Evolutionary conservation across 192 early-diverging fungal species (phyloP), one percentile per base, ranked within the genome.

Genomic region (Backusella luteola): DNA sequence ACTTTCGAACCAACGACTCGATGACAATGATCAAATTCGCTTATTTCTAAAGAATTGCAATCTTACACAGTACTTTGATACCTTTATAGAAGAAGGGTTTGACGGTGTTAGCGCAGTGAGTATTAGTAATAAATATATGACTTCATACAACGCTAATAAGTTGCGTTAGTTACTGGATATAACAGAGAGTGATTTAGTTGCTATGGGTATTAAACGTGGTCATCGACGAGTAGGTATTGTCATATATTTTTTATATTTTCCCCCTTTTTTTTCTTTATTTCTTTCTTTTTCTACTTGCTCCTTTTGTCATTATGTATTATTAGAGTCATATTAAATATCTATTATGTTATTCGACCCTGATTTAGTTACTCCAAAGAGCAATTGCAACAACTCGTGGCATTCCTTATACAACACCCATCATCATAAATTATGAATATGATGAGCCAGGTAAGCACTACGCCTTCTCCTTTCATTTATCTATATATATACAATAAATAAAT

Each of bases 21-120:
- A 69, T 26, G 77, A 63, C 21, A 29, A 26, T 21, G 67, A 74
- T 38, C 72, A 75, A 36, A 69, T 79, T 5, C 17, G 42, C 29
- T 70, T 56, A 46, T 77, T 81, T 23, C 35, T 73, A 17, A 26
- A 6, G 14, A 77, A 68, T 63, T 82, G 53, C 66, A 74, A 77
- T 66, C 59, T 84, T 34, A 12, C 34, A 17, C 78, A 82, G 32
- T 84, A 84, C 69, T 79, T 41, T 66, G 78, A 84, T 29, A 34
- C 59, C 19, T 78, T 84, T 38, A 70, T 82, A 19, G 72, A 71
- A 6, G 84, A 84, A 79, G 84, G 84, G 1, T 84, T 84, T 49
- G 84, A 82, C 38, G 67, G 74, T 9, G 34, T 82, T 19, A 67
- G 76, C 68, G 81, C 83, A 23, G 83, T 84, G 71, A 66, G 74